Evolutionary conservation across 176 grass and related monocot species (phyloP).

Genomic region (Zoysia japonica): DNA sequence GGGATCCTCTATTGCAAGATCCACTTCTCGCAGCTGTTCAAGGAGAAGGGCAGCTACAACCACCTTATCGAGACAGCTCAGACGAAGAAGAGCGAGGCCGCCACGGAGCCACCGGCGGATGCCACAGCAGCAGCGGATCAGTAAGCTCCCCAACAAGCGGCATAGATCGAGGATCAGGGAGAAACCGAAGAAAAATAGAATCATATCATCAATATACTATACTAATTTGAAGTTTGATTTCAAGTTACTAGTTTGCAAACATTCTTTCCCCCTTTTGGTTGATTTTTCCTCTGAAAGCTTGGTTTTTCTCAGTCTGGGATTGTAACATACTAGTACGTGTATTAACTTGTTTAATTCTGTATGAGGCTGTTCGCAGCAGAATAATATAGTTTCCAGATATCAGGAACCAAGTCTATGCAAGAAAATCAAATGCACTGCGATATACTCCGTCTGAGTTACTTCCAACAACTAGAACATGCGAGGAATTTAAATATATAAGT

Average conservation of each 20-base stretch:
- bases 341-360: constrained; percentile 23
- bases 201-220: neutral
- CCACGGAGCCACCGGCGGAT: constrained; percentile 4
- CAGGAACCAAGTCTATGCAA: no score
- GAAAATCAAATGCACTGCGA: no score
- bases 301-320: constrained; percentile 34
- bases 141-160: constrained; percentile 20
- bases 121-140: constrained; percentile 20
- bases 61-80: constrained; percentile 71
- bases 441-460: no score
- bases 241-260: constrained; percentile 30
- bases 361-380: neutral
- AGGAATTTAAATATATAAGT: no score
- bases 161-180: constrained; percentile 36
- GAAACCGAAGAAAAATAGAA: constrained; percentile 15
- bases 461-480: no score
- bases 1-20: constrained; percentile 95
- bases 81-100: constrained; percentile 49
- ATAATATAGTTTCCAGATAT: no score
- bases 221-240: no score
- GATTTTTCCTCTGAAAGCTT: constrained; percentile 45
- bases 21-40: constrained; percentile 93
- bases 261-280: constrained; percentile 11
- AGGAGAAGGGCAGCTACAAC: constrained; percentile 96
- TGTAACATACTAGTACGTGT: constrained; percentile 14